Base-by-base conservation (phyloP, 768 basidiomycete species). In the Tylopilus sp. region DNA sequence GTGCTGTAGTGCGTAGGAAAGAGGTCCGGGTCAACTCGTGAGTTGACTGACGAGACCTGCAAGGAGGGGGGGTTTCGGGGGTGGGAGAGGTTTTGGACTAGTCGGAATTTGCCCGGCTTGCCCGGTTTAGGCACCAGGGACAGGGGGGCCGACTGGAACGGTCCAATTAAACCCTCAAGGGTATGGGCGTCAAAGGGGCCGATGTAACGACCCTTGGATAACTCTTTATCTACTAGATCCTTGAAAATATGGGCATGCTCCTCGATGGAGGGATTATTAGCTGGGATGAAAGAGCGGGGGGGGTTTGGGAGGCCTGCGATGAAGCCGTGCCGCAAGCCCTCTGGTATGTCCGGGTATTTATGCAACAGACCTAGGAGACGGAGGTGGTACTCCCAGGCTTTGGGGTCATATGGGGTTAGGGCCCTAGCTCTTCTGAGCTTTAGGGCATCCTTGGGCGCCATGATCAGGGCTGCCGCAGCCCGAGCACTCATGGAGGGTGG, bases 51-150 rank as follows among this genome's bases (percentile, higher is more conserved):
- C 0, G 28, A 19, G 6, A n/a, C n/a, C n/a, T 17, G 41, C 2
- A 3, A 19, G 21, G 24, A 7, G 4, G 30, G 7, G 45, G n/a
- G 19, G 12, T 31, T 34, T 8, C 30, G 19, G 0, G 29, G 49
- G 6, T 36, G 48, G 2, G 30, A 54, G 0, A 54, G 22, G 6
- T 57, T 53, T 4, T 53, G 52, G 0, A 57, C 21, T 0, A 50
- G 29, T 0, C 7, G 0, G 2, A n/a, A 57, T 13, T 47, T 50
- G 1, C 45, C 53, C 0, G 30, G 54, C 2, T 55, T 57, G 0
- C 53, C 43, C 0, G 37, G 26, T 1, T 56, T 56, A 2, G 33
- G 33, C 0, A 57, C 12, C 0, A 57, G n/a, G 13, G 28, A 43
- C 0, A 56, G 21, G 0, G 43, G 55, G 2, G 43, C 14, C 0